Base-by-base conservation (phyloP, 495 filamentous ascomycete species). In the Haplographium delicatum region DNA sequence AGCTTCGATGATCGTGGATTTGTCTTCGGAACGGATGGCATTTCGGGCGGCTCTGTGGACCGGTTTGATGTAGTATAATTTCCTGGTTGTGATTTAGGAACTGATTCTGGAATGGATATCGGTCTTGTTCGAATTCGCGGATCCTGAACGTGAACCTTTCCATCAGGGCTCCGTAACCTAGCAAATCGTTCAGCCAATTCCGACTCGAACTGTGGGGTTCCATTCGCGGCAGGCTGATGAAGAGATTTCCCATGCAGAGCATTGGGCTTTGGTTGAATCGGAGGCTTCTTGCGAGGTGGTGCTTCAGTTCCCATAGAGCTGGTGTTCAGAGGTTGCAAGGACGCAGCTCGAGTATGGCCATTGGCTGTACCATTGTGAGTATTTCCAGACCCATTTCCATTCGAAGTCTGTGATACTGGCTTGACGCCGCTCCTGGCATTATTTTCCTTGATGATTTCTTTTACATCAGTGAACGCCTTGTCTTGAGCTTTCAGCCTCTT, bases 371-470 rank as follows among this genome's bases (percentile, higher is more conserved):
- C 44, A 19, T 37, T 53, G 15, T 16, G 3, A 7, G 25, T 18
- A 6, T 46, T 28, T 38, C 44, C 48, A 18, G 33, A 16, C 7
- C 39, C 41, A 6, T 46, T 28, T 38, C 44, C 48, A 18, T 23
- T 11, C 7, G 28, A 30, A 6, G 42, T 23, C 1, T 26, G 20
- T 6, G 15, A 25, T 26, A 23, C 27, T 9, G 59, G 46, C 41
- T 53, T 44, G n/a, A 78, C 65, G 7, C 81, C 80, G 26, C 64
- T 80, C 45, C 69, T 71, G 18, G 58, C 56, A 57, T 88, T 88
- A 56, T 89, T 80, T 24, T 80, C 77, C 44, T 78, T 74, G 54
- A 91, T 91, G 22, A 80, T 72, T 2, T 77, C 65, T 63, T 84
- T 86, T 49, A 89, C 80, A 22, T 68, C 62, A 22, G 72, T 64